Evolutionary conservation across 352 stramenopile genomes (phyloP), one percentile per base, ranked within the genome.

Genomic region (Pythium pyrilobum): DNA sequence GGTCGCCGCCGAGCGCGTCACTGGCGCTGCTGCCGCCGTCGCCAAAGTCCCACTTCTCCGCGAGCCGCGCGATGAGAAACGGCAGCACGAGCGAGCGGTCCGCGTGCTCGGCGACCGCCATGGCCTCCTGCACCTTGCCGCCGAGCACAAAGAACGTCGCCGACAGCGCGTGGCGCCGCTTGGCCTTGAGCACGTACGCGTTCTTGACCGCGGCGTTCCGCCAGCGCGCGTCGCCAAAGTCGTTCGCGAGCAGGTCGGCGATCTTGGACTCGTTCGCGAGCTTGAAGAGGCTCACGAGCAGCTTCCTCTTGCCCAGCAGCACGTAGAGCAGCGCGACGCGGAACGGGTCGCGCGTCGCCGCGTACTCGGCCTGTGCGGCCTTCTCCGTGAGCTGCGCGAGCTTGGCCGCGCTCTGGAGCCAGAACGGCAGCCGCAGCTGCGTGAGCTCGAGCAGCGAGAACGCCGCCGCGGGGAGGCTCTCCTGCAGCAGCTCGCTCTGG

Each of bases 121-220:
- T 69, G 2, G 85, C 85, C 57, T 95, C 82, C 34, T 82, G 77
- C 20, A 89, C 54, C 48, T 91, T 91, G 13, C 77, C 71, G 13
- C 81, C 83, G 3, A 95, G 70, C 20, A 95, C 28, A 46, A 95
- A 95, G 40, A 95, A 95, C 1, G 85, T 73, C 2, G 85, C 83
- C 0, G 83, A 89, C 10, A 95, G 61, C 42, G 77, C 70, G 37
- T 87, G 93, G 13, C 82, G 81, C 20, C 89, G 79, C 55, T 96
- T 95, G 15, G 76, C 75, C 52, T 95, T 93, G 16, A 96, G 57
- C 29, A 92, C 84, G 52, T 89, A 95, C 0, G 87, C 87, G 41
- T 96, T 96, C 62, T 96, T 96, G n/a, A 95, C 81, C 13, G 87
- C 85, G 10, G 83, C 85, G 40, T 85, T 92, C 43, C 87, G 85